Conservation (phyloP, 495 filamentous ascomycete genomes). For the Bacidia rubella region DNA sequence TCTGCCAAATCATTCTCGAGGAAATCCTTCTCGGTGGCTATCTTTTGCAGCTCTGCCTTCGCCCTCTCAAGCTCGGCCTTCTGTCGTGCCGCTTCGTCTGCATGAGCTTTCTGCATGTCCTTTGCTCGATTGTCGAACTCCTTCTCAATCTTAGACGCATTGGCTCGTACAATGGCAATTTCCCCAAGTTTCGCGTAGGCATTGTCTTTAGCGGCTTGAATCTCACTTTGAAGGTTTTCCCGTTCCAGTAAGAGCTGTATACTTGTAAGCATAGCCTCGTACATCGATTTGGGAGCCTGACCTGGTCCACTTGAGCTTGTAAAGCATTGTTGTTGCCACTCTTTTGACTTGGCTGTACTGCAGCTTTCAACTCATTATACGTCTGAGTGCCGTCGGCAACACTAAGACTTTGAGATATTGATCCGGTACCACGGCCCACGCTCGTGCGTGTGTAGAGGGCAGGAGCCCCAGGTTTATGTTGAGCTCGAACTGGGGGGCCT, state of each 20-base stretch:
- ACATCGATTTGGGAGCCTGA: constrained; percentile 5
- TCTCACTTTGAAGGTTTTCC: constrained; percentile 31
- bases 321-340: constrained; percentile 16
- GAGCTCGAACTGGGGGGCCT: neutral
- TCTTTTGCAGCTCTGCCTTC: constrained; percentile 42
- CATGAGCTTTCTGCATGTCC: constrained; percentile 38
- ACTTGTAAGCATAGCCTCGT: neutral
- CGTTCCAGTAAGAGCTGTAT: constrained; percentile 40
- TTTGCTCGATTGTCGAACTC: constrained; percentile 42
- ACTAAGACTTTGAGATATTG: neutral
- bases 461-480: constrained; percentile 1
- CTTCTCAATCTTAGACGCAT: constrained; percentile 38
- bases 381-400: too few species aligned
- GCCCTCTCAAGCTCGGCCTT: constrained; percentile 43
- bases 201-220: constrained; percentile 35
- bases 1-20: constrained; percentile 52
- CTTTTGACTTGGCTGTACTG: neutral
- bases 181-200: constrained; percentile 48
- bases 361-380: too few species aligned
- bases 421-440: neutral
- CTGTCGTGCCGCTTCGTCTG: constrained; percentile 40
- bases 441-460: neutral
- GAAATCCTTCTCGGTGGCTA: constrained; percentile 51
- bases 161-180: constrained; percentile 53
- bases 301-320: constrained; percentile 27